Base-by-base conservation (phyloP, 2,329 filamentous ascomycete species). In the Sclerotinia borealis region DNA sequence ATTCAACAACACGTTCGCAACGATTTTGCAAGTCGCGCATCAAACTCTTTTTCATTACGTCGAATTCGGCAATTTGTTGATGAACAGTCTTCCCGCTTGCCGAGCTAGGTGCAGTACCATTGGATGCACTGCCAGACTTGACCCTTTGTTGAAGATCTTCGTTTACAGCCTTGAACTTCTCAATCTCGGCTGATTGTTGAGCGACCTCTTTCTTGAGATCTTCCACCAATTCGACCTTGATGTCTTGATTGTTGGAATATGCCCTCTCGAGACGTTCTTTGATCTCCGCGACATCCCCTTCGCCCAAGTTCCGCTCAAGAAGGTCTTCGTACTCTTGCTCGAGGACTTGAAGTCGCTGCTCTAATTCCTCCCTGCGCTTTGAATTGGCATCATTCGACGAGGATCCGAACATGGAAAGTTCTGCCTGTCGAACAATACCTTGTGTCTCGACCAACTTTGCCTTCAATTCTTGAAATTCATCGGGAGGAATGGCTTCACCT, bases 11-110 rank as follows among this genome's bases (percentile, higher is more conserved):
- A 69, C 95, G 89, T 80, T 99, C 95, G 77, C 95, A 99, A 66
- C 95, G 89, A 81, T 99, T 98, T 78, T 99, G 95, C 69, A 99
- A 81, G 77, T 99, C 95, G 64, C 95, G 91, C 95, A 99, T 99
- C 70, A 99, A 82, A 69, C 91, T 96, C 85, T 99, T 99, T 87
- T 99, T 99, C 93, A 99, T 99, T 65, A 92, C 90, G 77, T 99
- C 95, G 72, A 99, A 99, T 75, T 99, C 95, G 64, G 93, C 91
- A 77, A 99, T 96, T 79, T 98, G 95, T 79, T 99, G 93, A 75
- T 96, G 92, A 50, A 98, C 86, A 15, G 92, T 96, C 83, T 96
- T 96, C 82, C 90, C 90, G 72, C 91, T 91, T 63, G 85, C 79
- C 74, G 88, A 77, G 59, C 80, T 78, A 52, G 80, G 78, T 19